Evolutionary conservation across 1,139 yeast genomes (phyloP).

Genomic region (Suhomyces atakaporum): DNA sequence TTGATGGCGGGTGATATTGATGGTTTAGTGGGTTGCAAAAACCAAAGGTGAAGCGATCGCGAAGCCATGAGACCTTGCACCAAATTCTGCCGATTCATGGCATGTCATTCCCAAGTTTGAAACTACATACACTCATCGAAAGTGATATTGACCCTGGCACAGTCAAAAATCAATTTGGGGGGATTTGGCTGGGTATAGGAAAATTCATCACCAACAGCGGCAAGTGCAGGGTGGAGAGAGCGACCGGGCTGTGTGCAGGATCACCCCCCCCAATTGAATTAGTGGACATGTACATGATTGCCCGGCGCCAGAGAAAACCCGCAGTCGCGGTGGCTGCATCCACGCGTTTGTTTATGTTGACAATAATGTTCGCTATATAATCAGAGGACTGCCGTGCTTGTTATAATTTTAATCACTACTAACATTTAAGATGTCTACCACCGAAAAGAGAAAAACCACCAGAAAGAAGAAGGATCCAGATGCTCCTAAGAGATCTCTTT

Average conservation of each 20-base stretch:
- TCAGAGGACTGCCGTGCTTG: conserved; percentile 1
- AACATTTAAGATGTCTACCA: conserved; percentile 22
- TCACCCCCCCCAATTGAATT: conserved; percentile 4
- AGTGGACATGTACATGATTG: conserved; percentile 2
- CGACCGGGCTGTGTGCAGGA: conserved; percentile 10
- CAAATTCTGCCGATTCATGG: not conserved
- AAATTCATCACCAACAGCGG: conserved; percentile 13
- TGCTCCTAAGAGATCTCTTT: conserved; percentile 97
- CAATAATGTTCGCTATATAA: conserved; percentile 5
- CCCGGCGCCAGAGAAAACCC: conserved; percentile 1
- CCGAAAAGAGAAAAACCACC: conserved; percentile 49
- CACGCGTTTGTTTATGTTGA: conserved; percentile 13
- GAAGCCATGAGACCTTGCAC: not conserved
- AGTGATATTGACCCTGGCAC: conserved; percentile 1
- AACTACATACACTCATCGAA: not conserved
- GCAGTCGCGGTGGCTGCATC: conserved; percentile 1
- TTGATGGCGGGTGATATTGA: not conserved
- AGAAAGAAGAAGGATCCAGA: conserved; percentile 83
- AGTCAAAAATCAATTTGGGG: conserved; percentile 11
- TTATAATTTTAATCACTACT: conserved; percentile 11
- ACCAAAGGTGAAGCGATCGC: not conserved
- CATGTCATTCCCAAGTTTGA: not conserved
- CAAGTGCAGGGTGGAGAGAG: conserved; percentile 8
- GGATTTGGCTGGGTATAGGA: conserved; percentile 20
- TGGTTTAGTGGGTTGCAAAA: conserved; percentile 1